Base-by-base conservation (phyloP, 2,329 filamentous ascomycete genomes). In the Niveomyces coronatus region DNA sequence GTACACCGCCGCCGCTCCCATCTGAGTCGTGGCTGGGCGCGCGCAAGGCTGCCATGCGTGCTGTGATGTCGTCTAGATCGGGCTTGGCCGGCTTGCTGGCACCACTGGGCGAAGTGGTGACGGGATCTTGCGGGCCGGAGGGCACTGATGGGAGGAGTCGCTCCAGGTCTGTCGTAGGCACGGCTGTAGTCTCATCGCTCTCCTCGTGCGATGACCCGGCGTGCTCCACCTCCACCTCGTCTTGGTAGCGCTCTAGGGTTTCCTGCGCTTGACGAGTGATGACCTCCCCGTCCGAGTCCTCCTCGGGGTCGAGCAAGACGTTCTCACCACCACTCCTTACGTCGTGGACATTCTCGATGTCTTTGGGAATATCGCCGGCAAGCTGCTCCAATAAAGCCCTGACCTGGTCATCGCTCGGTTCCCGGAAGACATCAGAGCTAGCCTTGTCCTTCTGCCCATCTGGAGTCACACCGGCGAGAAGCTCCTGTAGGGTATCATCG, bases 81-180 rank as follows among this genome's bases (percentile, higher is more conserved):
- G 53, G 48, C 33, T 38, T 55, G 29, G 37, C 15, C 7, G 14
- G 45, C 20, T 32, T 45, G 14, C 45, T 46, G 5, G 40, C 23
- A 14, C 16, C n/a, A 9, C 22, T 14, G 5, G 48, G 14, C 51
- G 50, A 37, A 0, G n/a, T n/a, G n/a, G n/a, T n/a, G 49, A 41
- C 0, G 55, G 46, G 60, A 19, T 63, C 58, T 32, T 59, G 50
- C 5, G 69, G 60, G 27, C 57, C 49, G 0, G 60, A 60, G 0
- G 71, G 71, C 1, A 72, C 66, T 3, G 61, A 52, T 1, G 71
- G 70, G 4, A 74, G 61, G n/a, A n/a, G n/a, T n/a, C n/a, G n/a
- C 16, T 54, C 47, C 10, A 71, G 53, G 8, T 52, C 46, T 15
- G 47, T 22, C 31, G 48, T 29, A 44, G 46, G 23, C 23, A 20